Base-by-base conservation (phyloP, 768 basidiomycete species). In the Kwoniella bestiolae region DNA sequence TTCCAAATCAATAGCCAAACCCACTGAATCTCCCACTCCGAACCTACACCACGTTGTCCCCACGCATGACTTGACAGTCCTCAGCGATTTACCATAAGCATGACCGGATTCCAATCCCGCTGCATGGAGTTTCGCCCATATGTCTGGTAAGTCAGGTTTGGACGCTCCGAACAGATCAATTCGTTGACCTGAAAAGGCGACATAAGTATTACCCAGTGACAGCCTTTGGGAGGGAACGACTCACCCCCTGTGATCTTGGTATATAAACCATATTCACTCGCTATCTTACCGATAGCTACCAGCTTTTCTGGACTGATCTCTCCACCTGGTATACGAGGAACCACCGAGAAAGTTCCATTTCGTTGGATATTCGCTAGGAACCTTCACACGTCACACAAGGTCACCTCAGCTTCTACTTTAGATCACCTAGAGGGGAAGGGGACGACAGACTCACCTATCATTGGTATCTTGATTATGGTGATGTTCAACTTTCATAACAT, bases 51-150 rank as follows among this genome's bases (percentile, higher is more conserved):
- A 88, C 14, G 83, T 85, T 0, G 86, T 86, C n/a, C 89, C 89
- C 51, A 91, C 89, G 71, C 90, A 90, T 0, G 86, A 87, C 80
- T 91, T 90, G 56, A 91, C 89, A 0, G 89, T 89, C n/a, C 89
- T 83, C 38, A 90, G 80, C 9, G 85, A 83, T 71, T 86, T 86
- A 65, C 89, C 89, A 74, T 90, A 90, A 0, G 87, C 90, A 72
- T 90, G 89, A 1, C 90, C 89, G 38, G 87, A 88, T 78, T 90
- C 88, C 68, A 91, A 89, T 7, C 89, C 89, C 3, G 87, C 88
- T 4, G 81, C 79, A 60, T 85, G 83, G 5, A 90, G 85, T 70
- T 86, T 85, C 62, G 65, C 86, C 89, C 86, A 86, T 28, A 90
- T 90, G 25, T 84, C 84, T 0, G 89, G 89, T 11, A 90, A 82